A percentile compares a stretch with the other conserved stretches of the same genome.
Evolutionary conservation across 441 rosid genomes (phyloP).

Genomic region (Arabidopsis hybrid): DNA sequence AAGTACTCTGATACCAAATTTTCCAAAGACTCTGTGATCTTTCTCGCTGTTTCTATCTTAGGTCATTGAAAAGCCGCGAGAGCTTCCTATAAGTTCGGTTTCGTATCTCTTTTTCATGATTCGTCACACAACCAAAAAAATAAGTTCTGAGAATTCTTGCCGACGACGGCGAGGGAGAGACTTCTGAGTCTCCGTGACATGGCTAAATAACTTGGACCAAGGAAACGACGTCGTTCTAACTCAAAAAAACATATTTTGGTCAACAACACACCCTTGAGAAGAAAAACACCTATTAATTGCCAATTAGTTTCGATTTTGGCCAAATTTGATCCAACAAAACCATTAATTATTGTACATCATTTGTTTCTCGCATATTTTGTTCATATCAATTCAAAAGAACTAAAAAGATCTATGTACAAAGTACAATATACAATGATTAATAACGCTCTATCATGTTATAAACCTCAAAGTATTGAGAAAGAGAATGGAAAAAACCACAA

Average conservation of each 20-base stretch:
- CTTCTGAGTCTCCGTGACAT: neutral
- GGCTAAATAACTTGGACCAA: neutral
- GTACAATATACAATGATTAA: too few species aligned
- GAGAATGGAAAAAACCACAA: neutral
- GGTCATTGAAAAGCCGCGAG: slow-evolving; percentile 26
- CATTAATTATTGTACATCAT: slow-evolving; percentile 2
- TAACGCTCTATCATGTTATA: slow-evolving; percentile 4
- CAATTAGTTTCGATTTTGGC: neutral
- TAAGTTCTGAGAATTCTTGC: neutral
- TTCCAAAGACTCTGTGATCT: slow-evolving; percentile 36
- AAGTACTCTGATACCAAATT: slow-evolving; percentile 50
- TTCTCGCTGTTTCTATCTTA: slow-evolving; percentile 20
- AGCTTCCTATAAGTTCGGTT: slow-evolving; percentile 19
- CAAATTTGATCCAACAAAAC: neutral
- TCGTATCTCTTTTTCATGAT: slow-evolving; percentile 18
- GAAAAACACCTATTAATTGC: neutral
- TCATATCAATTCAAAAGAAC: neutral
- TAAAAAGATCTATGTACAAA: neutral
- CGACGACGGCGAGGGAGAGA: slow-evolving; percentile 23
- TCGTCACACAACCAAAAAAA: neutral
- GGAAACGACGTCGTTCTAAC: neutral
- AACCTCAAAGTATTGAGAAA: slow-evolving; percentile 14
- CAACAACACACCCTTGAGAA: slow-evolving; percentile 7
- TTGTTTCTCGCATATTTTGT: neutral
- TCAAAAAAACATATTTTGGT: neutral